Conservation (phyloP, 768 basidiomycete genomes). For the Clathrus columnatus region DNA sequence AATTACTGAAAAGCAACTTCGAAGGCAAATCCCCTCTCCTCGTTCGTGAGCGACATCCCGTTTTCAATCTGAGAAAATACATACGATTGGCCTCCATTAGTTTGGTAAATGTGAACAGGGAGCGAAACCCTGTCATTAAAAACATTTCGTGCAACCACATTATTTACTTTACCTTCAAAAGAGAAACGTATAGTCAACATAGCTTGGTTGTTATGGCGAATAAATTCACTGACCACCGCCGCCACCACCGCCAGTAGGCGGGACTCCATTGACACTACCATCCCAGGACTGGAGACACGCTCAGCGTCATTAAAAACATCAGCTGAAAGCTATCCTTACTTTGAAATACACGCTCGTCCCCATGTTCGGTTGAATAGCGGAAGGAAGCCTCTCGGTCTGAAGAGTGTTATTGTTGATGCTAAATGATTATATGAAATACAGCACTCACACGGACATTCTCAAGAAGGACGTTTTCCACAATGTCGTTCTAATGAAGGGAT, state of each 20-base stretch:
- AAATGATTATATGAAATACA: background rate
- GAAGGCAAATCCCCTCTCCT: constrained; percentile 43
- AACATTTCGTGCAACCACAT: constrained; percentile 35
- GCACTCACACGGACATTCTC: constrained; percentile 35
- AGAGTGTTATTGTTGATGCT: constrained; percentile 28
- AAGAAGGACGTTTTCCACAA: constrained; percentile 42
- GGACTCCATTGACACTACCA: constrained; percentile 39
- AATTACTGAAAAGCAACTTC: constrained; percentile 35
- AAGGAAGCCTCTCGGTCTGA: constrained; percentile 27
- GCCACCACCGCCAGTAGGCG: constrained; percentile 50
- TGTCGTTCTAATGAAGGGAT: constrained; percentile 35
- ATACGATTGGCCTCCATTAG: constrained; percentile 39
- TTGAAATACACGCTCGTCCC: constrained; percentile 31
- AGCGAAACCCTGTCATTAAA: constrained; percentile 37
- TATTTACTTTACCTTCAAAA: constrained; percentile 36
- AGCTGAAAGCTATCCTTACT: background rate
- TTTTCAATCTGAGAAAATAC: constrained; percentile 9
- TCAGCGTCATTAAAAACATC: background rate
- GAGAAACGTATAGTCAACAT: background rate
- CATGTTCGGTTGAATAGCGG: constrained; percentile 49
- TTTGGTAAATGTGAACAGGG: constrained; percentile 43
- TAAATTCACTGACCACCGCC: constrained; percentile 30
- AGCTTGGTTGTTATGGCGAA: background rate
- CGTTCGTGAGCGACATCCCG: background rate
- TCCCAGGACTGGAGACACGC: constrained; percentile 53